Evolutionary conservation across 2,329 filamentous ascomycete genomes (phyloP), one percentile per base, ranked within the genome.

Genomic region (Cercospora nicotianae): DNA sequence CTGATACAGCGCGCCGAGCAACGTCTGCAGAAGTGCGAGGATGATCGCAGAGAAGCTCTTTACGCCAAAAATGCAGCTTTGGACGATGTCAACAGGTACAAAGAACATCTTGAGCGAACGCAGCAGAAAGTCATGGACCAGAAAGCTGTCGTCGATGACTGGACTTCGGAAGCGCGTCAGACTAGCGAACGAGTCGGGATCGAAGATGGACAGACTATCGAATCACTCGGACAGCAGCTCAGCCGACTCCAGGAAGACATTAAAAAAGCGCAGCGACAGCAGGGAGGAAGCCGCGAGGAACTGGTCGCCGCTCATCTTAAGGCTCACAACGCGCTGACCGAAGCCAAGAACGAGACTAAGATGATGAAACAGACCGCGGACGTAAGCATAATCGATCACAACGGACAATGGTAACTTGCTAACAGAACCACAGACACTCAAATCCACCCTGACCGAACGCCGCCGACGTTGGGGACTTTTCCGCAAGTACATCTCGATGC

Each of bases 401-500:
- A 45, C 18, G n/a, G 16, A 13, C 9, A 16, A 12, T 28, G n/a
- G 42, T 3, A 23, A 55, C 6, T 57, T 48, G 61, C 66, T 70
- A 62, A 72, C 69, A 69, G 67, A 57, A 23, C 6, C 20, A 63
- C 67, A 87, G 82, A 79, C 80, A 59, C 80, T 89, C 53, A 85
- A 85, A 72, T 75, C 83, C 33, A 88, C 93, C 0, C 86, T 97
- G 48, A 80, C 82, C 9, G 83, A 90, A 66, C 91, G 95, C 16
- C 86, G 91, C 66, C 82, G 85, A 30, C 89, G 93, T 73, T 99
- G 93, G 91, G 85, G 87, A 66, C 84, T 86, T 61, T 98, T 99
- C 80, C 91, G 94, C 74, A 87, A 89, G 28, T 87, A 89, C 73
- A 97, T 99, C 75, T 94, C 93, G 42, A 88, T 90, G n/a, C 88